phyloP scores from a whole-genome alignment of 2,329 filamentous ascomycete species.

The Colletotrichum sp. region DNA sequence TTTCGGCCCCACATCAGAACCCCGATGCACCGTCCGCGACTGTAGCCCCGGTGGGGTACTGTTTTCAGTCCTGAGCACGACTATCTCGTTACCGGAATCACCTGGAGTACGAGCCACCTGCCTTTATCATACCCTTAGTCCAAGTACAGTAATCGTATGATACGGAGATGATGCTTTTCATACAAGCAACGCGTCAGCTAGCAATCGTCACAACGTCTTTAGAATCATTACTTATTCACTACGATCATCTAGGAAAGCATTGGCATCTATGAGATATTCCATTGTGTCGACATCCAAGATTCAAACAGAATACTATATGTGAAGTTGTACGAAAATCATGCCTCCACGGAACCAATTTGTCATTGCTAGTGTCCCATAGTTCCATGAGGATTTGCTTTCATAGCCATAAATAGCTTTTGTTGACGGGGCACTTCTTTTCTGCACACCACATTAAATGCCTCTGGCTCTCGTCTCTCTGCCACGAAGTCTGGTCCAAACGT shows the following conservation, averaged over 20 bases:
- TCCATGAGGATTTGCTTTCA: background rate
- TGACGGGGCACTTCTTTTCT: background rate
- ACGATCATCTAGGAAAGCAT: background rate
- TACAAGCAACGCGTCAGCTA: background rate
- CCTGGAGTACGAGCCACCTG: accelerated
- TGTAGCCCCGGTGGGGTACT: background rate
- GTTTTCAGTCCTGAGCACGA: background rate
- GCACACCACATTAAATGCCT: background rate
- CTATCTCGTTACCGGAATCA: accelerated
- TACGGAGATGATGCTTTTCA: background rate
- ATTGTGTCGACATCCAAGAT: no score
- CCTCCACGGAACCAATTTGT: accelerated
- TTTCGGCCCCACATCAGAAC: background rate
- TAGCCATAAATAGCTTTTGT: background rate
- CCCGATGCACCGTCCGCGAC: background rate
- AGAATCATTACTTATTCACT: no score
- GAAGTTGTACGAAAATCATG: accelerated
- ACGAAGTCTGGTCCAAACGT: background rate
- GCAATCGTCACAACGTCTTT: background rate
- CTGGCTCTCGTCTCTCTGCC: background rate
- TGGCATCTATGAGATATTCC: background rate
- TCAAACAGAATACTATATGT: background rate
- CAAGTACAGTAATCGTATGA: accelerated
- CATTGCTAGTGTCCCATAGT: accelerated
- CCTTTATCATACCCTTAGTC: background rate